A percentile compares a stretch with the other conserved stretches of the same genome.
These are phyloP conservation scores for Inonotus obliquus DNA, from an alignment of 1,284 basidiomycete genomes.

Conservation along the genomic window DNA sequence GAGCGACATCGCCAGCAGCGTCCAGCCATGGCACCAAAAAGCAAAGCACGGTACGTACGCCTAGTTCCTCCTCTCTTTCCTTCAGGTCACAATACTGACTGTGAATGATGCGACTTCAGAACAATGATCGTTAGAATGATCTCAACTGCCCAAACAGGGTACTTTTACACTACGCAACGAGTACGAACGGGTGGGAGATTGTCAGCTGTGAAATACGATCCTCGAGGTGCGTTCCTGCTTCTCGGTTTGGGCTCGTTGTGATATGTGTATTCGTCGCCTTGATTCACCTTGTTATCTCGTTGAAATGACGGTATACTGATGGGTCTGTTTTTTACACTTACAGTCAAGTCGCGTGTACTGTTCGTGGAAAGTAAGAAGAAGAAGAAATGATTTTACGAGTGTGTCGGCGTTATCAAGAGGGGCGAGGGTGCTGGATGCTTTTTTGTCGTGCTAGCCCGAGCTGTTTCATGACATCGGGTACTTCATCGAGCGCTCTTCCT, in stretches of 20 bases:
- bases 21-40: conserved; percentile 40
- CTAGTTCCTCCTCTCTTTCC: neutral
- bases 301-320: too few species aligned
- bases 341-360: conserved; percentile 69
- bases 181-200: conserved; percentile 68
- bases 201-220: conserved; percentile 86
- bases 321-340: too few species aligned
- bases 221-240: conserved; percentile 72
- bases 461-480: too few species aligned
- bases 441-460: too few species aligned
- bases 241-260: neutral
- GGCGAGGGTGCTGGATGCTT: too few species aligned
- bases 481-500: too few species aligned
- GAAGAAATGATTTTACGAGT: conserved; percentile 34
- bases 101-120: too few species aligned
- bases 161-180: conserved; percentile 81
- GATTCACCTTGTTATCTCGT: too few species aligned
- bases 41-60: conserved; percentile 47
- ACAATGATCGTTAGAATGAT: conserved; percentile 82
- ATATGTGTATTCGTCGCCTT: neutral
- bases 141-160: conserved; percentile 86
- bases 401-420: neutral
- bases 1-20: too few species aligned
- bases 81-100: too few species aligned
- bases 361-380: conserved; percentile 78